Base-by-base conservation (phyloP, 2,329 filamentous ascomycete species). In the Fragosphaeria purpurea region DNA sequence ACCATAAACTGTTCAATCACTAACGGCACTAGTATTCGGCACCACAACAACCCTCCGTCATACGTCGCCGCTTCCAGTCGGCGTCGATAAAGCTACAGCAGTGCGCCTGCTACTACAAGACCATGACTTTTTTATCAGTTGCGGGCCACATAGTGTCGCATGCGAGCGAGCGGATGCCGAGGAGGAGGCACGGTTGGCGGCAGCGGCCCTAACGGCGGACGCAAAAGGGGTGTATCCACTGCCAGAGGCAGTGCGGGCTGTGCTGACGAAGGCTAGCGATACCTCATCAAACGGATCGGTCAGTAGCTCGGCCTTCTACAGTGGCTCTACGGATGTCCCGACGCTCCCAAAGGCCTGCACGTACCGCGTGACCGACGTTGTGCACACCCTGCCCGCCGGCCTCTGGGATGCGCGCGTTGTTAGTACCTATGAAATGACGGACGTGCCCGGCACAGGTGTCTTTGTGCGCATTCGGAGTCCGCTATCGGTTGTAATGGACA, bases 341-440 rank as follows among this genome's bases (percentile, higher is more conserved):
- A 4, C 11, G 34, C 8, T 22, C 1, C 6, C 50, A 2, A 8
- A 7, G 5, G 42, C 8, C 6, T 60, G 61, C 45, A 65, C 67
- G 55, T 79, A 73, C 63, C 65, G 67, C 35, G 73, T 79, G 31
- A 74, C 68, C 6, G 73, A 76, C 55, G 64, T 68, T 39, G 67
- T 77, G 7, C 74, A 77, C 57, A 67, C 74, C 39, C 65, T 79
- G 31, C 75, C 76, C 4, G 74, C 74, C 11, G 75, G 75, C 3
- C 65, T 80, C 33, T 79, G 74, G 75, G 74, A 76, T 58, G 72
- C 68, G 47, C 71, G 73, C 45, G 72, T 79, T 6, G 67, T 73
- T 48, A 78, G 75, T 64, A 70, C 62, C 6, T 76, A 76, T 58
- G 76, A 79, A 62, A 74, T 79, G 53, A 71, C 73, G 13, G 63